Evolutionary conservation across 2,329 filamentous ascomycete genomes (phyloP), one percentile per base, ranked within the genome.

Genomic region (Neophaeococcomyces mojaviensis): DNA sequence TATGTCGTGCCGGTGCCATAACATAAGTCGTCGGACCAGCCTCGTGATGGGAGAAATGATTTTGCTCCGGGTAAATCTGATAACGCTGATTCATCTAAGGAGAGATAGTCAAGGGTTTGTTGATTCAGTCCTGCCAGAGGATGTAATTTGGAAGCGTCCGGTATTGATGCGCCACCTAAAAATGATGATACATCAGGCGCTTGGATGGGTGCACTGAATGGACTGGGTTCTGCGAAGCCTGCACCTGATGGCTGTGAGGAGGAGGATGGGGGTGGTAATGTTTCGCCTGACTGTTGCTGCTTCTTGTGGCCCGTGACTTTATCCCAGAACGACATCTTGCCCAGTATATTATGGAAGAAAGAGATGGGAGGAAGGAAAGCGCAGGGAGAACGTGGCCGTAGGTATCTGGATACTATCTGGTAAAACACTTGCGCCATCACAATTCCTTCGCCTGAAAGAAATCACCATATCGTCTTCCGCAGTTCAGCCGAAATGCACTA

Each of bases 1-100:
- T 98, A 98, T 62, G 88, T 95, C 52, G 90, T 82, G 59, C 92
- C 92, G 18, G 92, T 94, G 61, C 94, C 92, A 66, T 98, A 98
- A 71, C 92, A 97, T 49, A 98, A 79, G 66, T 98, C 92, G 64
- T 98, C 92, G 50, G 89, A 94, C 81, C 94, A 98, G 64, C 92
- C 92, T 65, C 92, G 84, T 47, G 89, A 96, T 35, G 94, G 92
- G 45, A 98, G 78, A 45, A 89, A 84, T 35, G 90, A 94, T 64
- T 86, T 85, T 49, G 82, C 78, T 61, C 88, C 89, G 39, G 89
- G 88, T 16, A 94, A 77, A 60, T 94, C 82, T 51, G 88, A 88
- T 48, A 96, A 80, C 22, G 83, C 79, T 40, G 88, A 86, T 64
- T 98, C 94, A 69, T 98, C 92, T 61, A 98, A 82, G 20, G 84